Evolutionary conservation across 345 rosid species (phyloP), one percentile per base, ranked within the genome.

Genomic region (Trapa incisa): DNA sequence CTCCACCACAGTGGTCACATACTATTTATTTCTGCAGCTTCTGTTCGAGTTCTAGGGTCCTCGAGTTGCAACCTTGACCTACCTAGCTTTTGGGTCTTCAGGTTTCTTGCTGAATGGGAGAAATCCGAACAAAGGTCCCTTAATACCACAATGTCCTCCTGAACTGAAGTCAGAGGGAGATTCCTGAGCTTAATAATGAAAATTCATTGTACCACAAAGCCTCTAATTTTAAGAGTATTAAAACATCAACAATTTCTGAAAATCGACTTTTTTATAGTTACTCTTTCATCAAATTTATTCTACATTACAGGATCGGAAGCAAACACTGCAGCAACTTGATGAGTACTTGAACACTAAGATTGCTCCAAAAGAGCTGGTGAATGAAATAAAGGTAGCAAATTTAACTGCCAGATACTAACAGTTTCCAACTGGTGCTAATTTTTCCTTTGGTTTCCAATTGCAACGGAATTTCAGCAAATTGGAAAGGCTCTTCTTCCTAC

Each of bases 301-400:
- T 54, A n/a, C 17, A 35, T 4, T 73, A 15, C 85, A 94, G 97
- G 93, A 91, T 72, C 85, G 99, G 64, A 85, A 89, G 80, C 66
- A 79, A 83, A 94, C 96, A 22, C 77, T 94, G 53, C 70, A 83
- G 72, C 83, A 91, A 76, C 80, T 86, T 41, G 91, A 91, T 80
- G 97, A 89, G 71, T 94, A 91, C 77, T 71, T 94, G 80, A 87
- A 67, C 86, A 87, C 95, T 38, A 84, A 87, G 83, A 78, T 94
- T 58, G 96, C 96, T 36, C 99, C 97, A 14, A 75, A 86, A 74
- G 96, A 91, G 78, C 81, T 91, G 42, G 90, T 74, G 43, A 92
- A 82, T 58, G 99, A 94, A 4, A 65, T 94, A 65, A 86, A 86
- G 97, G 97, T 89, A 74, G 73, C 37, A 35, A 56, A 38, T 67